phyloP scores from a whole-genome alignment of 495 filamentous ascomycete species.

The Xylaria sp. region DNA sequence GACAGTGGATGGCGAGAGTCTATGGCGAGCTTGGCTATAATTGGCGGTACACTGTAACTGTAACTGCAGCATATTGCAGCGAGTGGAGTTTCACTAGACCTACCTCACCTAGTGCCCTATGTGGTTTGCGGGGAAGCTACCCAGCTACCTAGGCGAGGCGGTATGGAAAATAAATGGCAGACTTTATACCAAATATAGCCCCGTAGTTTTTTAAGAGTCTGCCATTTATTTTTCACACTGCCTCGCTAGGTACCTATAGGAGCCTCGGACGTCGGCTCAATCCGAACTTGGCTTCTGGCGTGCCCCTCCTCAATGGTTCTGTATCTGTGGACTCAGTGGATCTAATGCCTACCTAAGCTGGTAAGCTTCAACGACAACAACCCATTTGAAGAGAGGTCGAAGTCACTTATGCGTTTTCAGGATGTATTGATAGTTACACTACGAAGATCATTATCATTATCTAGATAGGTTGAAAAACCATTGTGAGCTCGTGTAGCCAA shows the following conservation, averaged over 20 bases:
- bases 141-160: too few relatives aligned
- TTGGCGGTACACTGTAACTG: conserved; percentile 5
- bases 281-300: neutral
- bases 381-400: neutral
- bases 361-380: neutral
- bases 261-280: conserved; percentile 19
- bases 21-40: neutral
- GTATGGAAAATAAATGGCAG: too few relatives aligned
- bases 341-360: too few relatives aligned
- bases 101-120: too few relatives aligned
- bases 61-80: conserved; percentile 15
- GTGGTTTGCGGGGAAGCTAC: conserved; percentile 20
- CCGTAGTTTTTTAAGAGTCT: too few relatives aligned
- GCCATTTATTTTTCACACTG: too few relatives aligned
- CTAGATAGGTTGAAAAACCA: neutral
- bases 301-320: neutral
- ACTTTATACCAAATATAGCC: too few relatives aligned
- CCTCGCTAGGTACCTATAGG: neutral
- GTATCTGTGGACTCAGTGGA: too few relatives aligned
- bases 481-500: neutral
- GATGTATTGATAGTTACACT: neutral
- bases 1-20: conserved; percentile 4
- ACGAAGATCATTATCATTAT: neutral
- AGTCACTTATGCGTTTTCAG: neutral
- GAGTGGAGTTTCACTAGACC: conserved; percentile 9